A percentile compares a stretch with the other conserved stretches of the same genome.
phyloP scores from a whole-genome alignment of 805 yeast genomes.

The Candida arabinofermentans region DNA sequence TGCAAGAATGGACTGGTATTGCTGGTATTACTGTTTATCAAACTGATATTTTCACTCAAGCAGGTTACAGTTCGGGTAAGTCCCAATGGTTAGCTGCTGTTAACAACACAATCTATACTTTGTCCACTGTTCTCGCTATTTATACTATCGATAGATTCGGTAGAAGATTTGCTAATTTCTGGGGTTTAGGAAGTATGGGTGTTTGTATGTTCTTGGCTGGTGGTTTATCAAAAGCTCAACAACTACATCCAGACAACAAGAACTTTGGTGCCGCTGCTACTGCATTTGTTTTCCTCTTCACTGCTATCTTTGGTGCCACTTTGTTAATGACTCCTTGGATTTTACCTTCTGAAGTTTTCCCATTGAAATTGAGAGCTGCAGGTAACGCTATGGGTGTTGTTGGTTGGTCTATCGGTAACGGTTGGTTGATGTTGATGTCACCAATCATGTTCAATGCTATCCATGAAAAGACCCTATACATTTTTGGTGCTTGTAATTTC shows the following conservation, averaged over 20 bases:
- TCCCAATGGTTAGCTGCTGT: constrained; percentile 25
- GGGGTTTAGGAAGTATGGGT: constrained; percentile 33
- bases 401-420: constrained; percentile 32
- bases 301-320: constrained; percentile 31
- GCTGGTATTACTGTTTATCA: constrained; percentile 34
- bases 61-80: constrained; percentile 26
- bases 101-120: constrained; percentile 17
- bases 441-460: constrained; percentile 30
- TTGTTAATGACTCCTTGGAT: constrained; percentile 24
- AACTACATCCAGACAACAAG: constrained; percentile 21
- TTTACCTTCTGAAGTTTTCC: constrained; percentile 23
- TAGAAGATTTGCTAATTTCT: constrained; percentile 41
- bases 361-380: constrained; percentile 24
- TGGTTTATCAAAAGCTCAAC: constrained; percentile 27
- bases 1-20: constrained; percentile 42
- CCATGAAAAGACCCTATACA: constrained; percentile 29
- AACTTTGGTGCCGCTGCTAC: constrained; percentile 32
- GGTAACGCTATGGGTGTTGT: constrained; percentile 27
- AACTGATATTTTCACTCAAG: constrained; percentile 38
- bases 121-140: constrained; percentile 27
- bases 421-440: constrained; percentile 31
- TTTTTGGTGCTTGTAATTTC: constrained; percentile 30
- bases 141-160: constrained; percentile 36
- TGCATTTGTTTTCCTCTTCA: constrained; percentile 34
- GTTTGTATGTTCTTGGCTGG: constrained; percentile 42